phyloP scores from a whole-genome alignment of 257 asterid genomes.

The Solanum chilense region DNA sequence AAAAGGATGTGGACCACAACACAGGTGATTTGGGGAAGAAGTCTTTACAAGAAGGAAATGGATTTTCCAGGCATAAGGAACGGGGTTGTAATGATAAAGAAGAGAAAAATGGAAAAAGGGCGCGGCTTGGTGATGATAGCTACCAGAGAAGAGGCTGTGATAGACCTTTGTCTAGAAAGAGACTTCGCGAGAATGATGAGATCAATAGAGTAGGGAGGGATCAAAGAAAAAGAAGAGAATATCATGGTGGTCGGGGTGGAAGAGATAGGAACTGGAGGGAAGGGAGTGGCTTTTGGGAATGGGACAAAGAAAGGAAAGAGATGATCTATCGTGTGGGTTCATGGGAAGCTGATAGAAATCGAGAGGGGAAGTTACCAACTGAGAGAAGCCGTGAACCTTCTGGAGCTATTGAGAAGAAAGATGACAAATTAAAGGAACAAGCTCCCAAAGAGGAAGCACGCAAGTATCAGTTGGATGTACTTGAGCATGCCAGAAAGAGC shows the following conservation, averaged over 20 bases:
- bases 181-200: conserved; percentile 46
- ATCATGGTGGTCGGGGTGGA: conserved; percentile 38
- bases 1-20: not conserved
- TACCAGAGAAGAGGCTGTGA: conserved; percentile 40
- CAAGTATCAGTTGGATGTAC: conserved; percentile 93
- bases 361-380: conserved; percentile 35
- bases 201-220: conserved; percentile 44
- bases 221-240: conserved; percentile 53
- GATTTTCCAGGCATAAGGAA: not conserved
- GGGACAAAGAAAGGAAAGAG: conserved; percentile 73
- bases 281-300: conserved; percentile 87
- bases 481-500: conserved; percentile 86
- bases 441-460: conserved; percentile 84
- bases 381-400: conserved; percentile 23
- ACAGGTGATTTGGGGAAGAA: not conserved
- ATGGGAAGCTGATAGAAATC: conserved; percentile 60
- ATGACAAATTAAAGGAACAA: conserved; percentile 43
- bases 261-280: conserved; percentile 56
- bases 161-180: conserved; percentile 48
- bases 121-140: conserved; percentile 30
- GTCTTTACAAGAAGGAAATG: not conserved
- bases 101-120: conserved; percentile 33
- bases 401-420: conserved; percentile 35
- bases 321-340: conserved; percentile 67
- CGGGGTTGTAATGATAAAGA: conserved; percentile 13